Percentiles rank a stretch among this genome's conserved stretches.
Evolutionary conservation across 2,329 filamentous ascomycete species (phyloP).

Genomic region (Metarhizium sp.): DNA sequence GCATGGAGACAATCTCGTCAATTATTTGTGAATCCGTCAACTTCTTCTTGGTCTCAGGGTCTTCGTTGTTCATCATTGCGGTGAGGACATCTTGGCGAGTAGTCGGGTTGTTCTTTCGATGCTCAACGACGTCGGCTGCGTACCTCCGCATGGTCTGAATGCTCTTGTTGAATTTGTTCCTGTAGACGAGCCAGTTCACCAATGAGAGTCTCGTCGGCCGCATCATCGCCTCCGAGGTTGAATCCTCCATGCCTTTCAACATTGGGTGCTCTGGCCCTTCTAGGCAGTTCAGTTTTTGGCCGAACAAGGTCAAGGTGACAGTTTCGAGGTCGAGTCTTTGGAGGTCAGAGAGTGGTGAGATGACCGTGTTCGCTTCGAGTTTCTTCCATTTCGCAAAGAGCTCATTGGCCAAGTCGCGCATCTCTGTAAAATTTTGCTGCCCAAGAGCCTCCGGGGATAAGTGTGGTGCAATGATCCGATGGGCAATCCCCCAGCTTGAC

Average conservation of each 20-base stretch:
- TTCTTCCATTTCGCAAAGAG: slow-evolving; percentile 40
- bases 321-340: slow-evolving; percentile 44
- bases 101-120: slow-evolving; percentile 42
- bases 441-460: slow-evolving; percentile 25
- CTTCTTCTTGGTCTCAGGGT: slow-evolving; percentile 50
- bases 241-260: slow-evolving; percentile 43
- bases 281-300: slow-evolving; percentile 38
- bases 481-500: slow-evolving; percentile 38
- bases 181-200: slow-evolving; percentile 43
- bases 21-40: slow-evolving; percentile 52
- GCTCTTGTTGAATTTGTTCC: slow-evolving; percentile 42
- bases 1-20: slow-evolving; percentile 61
- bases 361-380: slow-evolving; percentile 18
- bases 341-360: slow-evolving; percentile 39
- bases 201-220: slow-evolving; percentile 41
- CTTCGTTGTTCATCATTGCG: slow-evolving; percentile 47
- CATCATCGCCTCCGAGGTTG: slow-evolving; percentile 46
- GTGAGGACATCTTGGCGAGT: slow-evolving; percentile 52
- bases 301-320: slow-evolving; percentile 39
- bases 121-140: slow-evolving; percentile 46
- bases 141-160: slow-evolving; percentile 46
- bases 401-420: slow-evolving; percentile 39
- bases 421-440: slow-evolving; percentile 31
- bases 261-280: slow-evolving; percentile 36
- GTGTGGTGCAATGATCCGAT: slow-evolving; percentile 41